Evolutionary conservation across 345 rosid species (phyloP).

Genomic region (Gossypium ekmanianum): DNA sequence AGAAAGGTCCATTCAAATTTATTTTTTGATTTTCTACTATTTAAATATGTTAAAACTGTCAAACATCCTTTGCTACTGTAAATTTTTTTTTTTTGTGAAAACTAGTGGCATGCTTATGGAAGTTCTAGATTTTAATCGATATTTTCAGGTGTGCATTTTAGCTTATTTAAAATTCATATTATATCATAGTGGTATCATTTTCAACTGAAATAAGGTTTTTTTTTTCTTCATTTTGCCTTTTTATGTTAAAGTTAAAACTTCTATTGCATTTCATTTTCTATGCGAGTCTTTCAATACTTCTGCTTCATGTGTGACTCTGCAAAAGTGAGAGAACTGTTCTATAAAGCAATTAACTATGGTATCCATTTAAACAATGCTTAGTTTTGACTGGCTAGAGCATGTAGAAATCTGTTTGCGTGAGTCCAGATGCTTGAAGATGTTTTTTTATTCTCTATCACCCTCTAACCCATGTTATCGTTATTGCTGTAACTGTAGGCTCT

Average conservation of each 20-base stretch:
- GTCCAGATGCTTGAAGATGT: not conserved
- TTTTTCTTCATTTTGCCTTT: not conserved
- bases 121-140: not conserved
- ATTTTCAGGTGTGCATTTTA: not conserved
- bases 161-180: not conserved
- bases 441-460: not conserved
- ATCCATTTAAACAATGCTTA: not conserved
- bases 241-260: not conserved
- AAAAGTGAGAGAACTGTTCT: not conserved
- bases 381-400: not conserved
- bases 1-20: not conserved
- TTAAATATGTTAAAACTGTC: not conserved
- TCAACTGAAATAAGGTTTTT: not conserved
- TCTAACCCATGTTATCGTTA: slow-evolving; percentile 1
- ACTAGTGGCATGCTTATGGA: not conserved
- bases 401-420: not conserved
- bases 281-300: not conserved
- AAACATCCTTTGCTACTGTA: not conserved
- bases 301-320: not conserved
- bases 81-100: not conserved
- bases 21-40: not conserved
- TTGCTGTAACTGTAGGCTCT: slow-evolving; percentile 47
- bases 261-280: not conserved
- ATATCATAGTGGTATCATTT: not conserved
- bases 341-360: not conserved